Base-by-base conservation (phyloP, 1,284 basidiomycete species). In the Acaromyces ingoldii region DNA sequence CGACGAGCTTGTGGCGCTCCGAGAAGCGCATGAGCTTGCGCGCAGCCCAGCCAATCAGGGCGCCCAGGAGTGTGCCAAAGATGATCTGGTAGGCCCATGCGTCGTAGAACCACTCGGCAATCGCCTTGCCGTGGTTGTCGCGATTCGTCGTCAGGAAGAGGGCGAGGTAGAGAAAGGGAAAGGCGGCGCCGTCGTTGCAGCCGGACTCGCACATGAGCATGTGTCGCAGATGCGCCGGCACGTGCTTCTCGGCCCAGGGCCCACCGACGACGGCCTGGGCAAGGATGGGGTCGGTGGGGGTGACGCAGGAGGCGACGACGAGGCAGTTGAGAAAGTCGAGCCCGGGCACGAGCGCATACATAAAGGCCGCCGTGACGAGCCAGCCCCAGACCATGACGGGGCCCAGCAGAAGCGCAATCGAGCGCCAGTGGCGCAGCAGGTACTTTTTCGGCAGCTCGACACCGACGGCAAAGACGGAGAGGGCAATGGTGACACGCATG, bases 231-330 rank as follows among this genome's bases (percentile, higher is more conserved):
- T 99, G 95, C 0, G 90, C 86, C 0, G 93, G 93, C 15, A 99
- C 93, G 69, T 99, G 93, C 74, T 96, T 95, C 76, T 98, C 89
- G 2, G 93, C 93, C 79, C 93, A 99, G 77, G 91, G 93, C 49
- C 95, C 93, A 71, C 95, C 93, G 11, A 98, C 87, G 51, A 98
- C 77, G 24, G 78, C 78, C 48, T 81, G 79, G 0, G 80, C 77
- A 58, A 80, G 70, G 56, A 79, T 80, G 19, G 93, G 93, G 77
- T 98, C 95, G 9, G 95, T 97, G 0, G 93, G 95, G 0, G 93
- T 96, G 24, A 96, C 83, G 75, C 90, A 93, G 0, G 93, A 91
- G 15, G 89, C 91, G 50, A 97, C 84, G 46, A 88, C 89, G 60
- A 97, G 81, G 43, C 56, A 55, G 51, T 58, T 65, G 56, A 70